A percentile compares a stretch with the other conserved stretches of the same genome.
Conservation (phyloP, 23 red algal species). For the Pyropia haitanensis region DNA sequence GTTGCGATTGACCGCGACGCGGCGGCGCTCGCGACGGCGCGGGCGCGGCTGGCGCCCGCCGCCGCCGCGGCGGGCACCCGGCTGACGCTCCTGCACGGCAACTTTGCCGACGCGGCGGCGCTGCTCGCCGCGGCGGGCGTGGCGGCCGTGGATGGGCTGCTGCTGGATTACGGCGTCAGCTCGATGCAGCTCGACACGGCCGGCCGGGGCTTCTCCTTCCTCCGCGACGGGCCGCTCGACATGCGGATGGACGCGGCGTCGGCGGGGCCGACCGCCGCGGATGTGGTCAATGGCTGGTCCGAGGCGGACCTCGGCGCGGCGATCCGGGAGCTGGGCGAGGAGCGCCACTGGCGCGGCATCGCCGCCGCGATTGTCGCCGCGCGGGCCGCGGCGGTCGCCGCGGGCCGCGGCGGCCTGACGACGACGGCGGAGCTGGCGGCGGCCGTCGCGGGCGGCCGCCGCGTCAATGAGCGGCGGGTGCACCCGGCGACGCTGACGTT, state of each 20-base stretch:
- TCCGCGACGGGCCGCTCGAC: constrained; percentile 80
- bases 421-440: constrained; percentile 44
- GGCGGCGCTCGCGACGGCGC: constrained; percentile 33
- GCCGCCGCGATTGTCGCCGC: constrained; percentile 39
- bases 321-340: constrained; percentile 79
- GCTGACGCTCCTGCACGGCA: constrained; percentile 44
- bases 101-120: constrained; percentile 39
- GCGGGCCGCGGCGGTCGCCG: not conserved
- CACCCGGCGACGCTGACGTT: constrained; percentile 95
- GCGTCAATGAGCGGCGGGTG: constrained; percentile 1
- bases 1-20: constrained; percentile 80
- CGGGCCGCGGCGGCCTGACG: not conserved
- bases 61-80: not conserved
- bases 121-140: constrained; percentile 8
- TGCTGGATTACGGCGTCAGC: constrained; percentile 77
- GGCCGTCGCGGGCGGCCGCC: constrained; percentile 14
- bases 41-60: not conserved
- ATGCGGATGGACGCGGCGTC: constrained; percentile 73
- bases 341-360: constrained; percentile 34
- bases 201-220: constrained; percentile 62
- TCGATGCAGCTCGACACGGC: constrained; percentile 93
- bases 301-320: constrained; percentile 48
- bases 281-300: constrained; percentile 58
- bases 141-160: constrained; percentile 26
- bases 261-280: constrained; percentile 28